Evolutionary conservation across 345 rosid species (phyloP), one percentile per base, ranked within the genome.

Genomic region (Conringia planisiliqua): DNA sequence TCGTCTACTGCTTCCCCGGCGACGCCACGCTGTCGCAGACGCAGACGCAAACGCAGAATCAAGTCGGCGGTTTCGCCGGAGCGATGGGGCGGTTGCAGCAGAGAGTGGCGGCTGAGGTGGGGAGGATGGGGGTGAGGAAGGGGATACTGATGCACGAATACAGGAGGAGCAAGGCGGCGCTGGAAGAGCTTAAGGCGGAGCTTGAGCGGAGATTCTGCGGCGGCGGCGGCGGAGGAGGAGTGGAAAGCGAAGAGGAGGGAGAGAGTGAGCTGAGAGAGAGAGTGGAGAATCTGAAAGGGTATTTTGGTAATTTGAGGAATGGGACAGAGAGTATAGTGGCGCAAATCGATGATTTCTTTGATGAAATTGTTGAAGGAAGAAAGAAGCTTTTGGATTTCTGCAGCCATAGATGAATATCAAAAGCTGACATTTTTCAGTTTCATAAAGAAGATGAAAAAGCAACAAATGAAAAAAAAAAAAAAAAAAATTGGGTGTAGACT

Each of bases 321-420:
- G 93, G 97, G 75, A 86, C 83, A 74, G 96, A 93, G 76, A 76
- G 79, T 50, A 79, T 87, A 22, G 81, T 84, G 76, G 85, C 84
- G 27, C 91, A 91, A 70, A 81, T 93, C 74, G 98, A 93, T 85
- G 96, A 89, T 84, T 85, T 93, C 83, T 85, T 89, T 73, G 93
- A 93, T 80, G 97, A 93, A 74, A 89, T 89, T 68, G 94, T 91
- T 74, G 94, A 91, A 74, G 96, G 91, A 52, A 88, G 97, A 54
- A 86, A 88, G 83, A 85, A 82, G 77, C 90, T 89, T 73, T 75
- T 88, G 83, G 94, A 91, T 84, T 72, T 90, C 80, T 90, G 92
- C 85, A 84, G 83, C 73, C 89, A 81, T 73, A 90, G 89, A 75
- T 87, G 86, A 78, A 29, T 32, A 57, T 32, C 43, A 63, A 40